Conservation (phyloP, 495 filamentous ascomycete genomes). For the Cercophora sp. region DNA sequence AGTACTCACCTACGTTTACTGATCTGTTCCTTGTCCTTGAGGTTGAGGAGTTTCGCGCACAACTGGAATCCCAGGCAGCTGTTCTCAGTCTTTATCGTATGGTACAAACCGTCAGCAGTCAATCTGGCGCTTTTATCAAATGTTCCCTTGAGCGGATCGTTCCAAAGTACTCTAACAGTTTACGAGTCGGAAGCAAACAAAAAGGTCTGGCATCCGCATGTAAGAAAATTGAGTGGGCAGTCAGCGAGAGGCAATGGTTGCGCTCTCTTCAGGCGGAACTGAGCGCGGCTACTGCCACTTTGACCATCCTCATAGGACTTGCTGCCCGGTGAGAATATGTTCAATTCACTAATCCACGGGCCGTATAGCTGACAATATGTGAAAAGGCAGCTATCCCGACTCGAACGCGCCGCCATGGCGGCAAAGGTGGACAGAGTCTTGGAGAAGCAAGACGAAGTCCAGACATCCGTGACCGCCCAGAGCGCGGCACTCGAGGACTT, state of each 20-base stretch:
- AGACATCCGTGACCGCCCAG: not conserved
- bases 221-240: slow-evolving; percentile 2
- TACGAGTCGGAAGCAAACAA: not conserved
- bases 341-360: not conserved
- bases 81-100: not conserved
- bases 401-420: not conserved
- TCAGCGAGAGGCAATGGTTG: not conserved
- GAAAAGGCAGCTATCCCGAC: not conserved
- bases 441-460: not conserved
- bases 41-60: not conserved
- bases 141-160: not conserved
- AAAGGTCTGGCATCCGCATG: not conserved
- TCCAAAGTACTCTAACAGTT: not conserved
- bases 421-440: not conserved
- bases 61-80: not conserved
- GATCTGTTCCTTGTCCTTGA: no score
- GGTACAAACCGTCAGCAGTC: not conserved
- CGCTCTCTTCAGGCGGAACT: not conserved
- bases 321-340: slow-evolving; percentile 4
- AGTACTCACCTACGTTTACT: not conserved
- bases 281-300: not conserved
- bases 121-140: not conserved
- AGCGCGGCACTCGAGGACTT: not conserved
- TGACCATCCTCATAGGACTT: not conserved
- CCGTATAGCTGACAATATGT: not conserved